Base-by-base conservation (phyloP, 1,284 basidiomycete genomes). In the Puccinia horiana region DNA sequence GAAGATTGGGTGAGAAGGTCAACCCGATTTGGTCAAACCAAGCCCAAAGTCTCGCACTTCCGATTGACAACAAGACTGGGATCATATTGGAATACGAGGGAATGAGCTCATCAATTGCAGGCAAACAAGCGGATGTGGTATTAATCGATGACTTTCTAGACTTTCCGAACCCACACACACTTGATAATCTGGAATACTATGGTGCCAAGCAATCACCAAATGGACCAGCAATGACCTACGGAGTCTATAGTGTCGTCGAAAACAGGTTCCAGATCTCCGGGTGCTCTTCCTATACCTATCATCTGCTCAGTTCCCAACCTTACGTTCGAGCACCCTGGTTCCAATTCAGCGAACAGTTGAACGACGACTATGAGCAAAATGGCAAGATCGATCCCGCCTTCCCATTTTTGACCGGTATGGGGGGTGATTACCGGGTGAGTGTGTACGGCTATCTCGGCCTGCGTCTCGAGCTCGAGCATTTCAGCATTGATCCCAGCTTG, bases 121-220 rank as follows among this genome's bases (percentile, higher is more conserved):
- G 86, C 69, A 86, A 86, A 81, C 85, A 86, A 63, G 85, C 85
- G 14, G 85, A 86, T 47, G 84, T 85, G 26, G 83, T 84, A 26
- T 83, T 86, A 14, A 82, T 86, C 37, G 83, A 83, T 11, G 86
- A 86, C 69, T 85, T 85, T 2, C 83, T 84, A 70, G 85, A 85
- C 52, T 85, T 83, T 74, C 37, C 76, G 6, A 67, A 75, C 35
- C 63, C 82, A 18, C 52, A 83, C 58, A 67, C 83, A 12, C 74
- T 81, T 5, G 74, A 63, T 3, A 82, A 85, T 69, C 76, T 86
- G 26, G 84, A 85, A 75, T 86, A 77, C 44, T 85, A 86, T 83
- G 81, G 82, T 4, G 70, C 70, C 20, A 80, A 40, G 18, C 83
- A 83, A 16, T 82, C 82, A 1, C 83, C 83, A 9, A 79, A 80